A percentile compares a stretch with the other conserved stretches of the same genome.
Evolutionary conservation across 768 basidiomycete species (phyloP).

Genomic region (Lactarius indigo): DNA sequence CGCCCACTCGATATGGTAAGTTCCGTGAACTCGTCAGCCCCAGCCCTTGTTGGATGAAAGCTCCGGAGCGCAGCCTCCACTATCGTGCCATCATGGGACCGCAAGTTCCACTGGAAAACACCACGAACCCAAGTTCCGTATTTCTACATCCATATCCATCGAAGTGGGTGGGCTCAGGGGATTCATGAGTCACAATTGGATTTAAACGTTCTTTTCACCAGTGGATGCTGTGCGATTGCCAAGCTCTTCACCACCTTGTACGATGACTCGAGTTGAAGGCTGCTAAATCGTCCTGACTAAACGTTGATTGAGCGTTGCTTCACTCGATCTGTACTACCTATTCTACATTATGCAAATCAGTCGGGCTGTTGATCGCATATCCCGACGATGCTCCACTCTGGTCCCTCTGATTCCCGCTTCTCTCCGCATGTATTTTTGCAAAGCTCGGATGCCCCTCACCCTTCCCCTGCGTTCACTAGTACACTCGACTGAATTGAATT

Average conservation of each 20-base stretch:
- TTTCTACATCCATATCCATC: slow-evolving; percentile 12
- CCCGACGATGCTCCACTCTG: slow-evolving; percentile 1
- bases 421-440: slow-evolving; percentile 9
- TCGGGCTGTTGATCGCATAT: background rate
- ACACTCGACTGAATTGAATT: background rate
- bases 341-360: background rate
- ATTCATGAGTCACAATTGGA: slow-evolving; percentile 11
- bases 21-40: background rate
- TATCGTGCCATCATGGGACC: slow-evolving; percentile 12
- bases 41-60: slow-evolving; percentile 5
- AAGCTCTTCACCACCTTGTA: background rate
- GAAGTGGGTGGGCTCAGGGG: slow-evolving; percentile 2
- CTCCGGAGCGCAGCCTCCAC: slow-evolving; percentile 6
- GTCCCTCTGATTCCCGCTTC: background rate
- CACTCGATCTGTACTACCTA: background rate
- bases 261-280: background rate
- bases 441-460: background rate
- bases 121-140: background rate
- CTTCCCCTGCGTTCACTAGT: background rate
- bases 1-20: background rate
- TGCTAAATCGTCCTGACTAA: background rate
- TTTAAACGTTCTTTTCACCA: background rate
- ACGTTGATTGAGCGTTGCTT: background rate
- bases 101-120: slow-evolving; percentile 12
- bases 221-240: slow-evolving; percentile 4